Base-by-base conservation (phyloP, 345 rosid species). In the Lepidium didymum region DNA sequence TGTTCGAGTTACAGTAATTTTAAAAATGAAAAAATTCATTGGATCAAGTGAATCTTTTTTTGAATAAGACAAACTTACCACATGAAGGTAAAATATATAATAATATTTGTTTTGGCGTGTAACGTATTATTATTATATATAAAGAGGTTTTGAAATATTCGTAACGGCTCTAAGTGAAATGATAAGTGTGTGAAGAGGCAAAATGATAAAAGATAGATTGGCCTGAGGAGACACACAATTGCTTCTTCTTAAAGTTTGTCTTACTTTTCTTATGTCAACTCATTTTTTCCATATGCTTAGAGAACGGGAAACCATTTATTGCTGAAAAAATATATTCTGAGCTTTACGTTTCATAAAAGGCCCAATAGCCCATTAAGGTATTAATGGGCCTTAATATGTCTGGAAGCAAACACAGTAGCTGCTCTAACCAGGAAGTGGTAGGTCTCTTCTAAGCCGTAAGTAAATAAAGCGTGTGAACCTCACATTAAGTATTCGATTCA, bases 171-270 rank as follows among this genome's bases (percentile, higher is more conserved):
- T 37, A 25, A 58, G 37, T 12, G 25, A 11, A 47, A 50, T 63
- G 42, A 63, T 52, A 25, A 27, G 69, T n/a, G 27, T 40, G 47
- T 44, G 57, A 51, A 55, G 8, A 27, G 33, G 69, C 76, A 64
- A 72, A 56, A 64, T 64, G 58, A 64, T 72, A 37, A 71, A 16
- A 0, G 6, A 44, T 38, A 54, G 16, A 63, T 54, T 15, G 42
- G 8, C 50, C 38, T 4, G 61, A 69, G 44, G 27, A 14, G 62
- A 63, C 75, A 37, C 64, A 18, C 8, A 46, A 14, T 64, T 72
- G 65, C 76, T 45, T 55, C 70, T 27, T 10, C 69, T 4, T 36
- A 46, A 72, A 72, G 76, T 38, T 35, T 72, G 43, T 72, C 75
- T 36, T 29, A 7, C 14, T 15, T 10, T 27, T 6, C 11, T 35